Percentiles rank a stretch among this genome's conserved stretches.
Conservation (phyloP, 31 red algal genomes). For the Endocladia muricata region DNA sequence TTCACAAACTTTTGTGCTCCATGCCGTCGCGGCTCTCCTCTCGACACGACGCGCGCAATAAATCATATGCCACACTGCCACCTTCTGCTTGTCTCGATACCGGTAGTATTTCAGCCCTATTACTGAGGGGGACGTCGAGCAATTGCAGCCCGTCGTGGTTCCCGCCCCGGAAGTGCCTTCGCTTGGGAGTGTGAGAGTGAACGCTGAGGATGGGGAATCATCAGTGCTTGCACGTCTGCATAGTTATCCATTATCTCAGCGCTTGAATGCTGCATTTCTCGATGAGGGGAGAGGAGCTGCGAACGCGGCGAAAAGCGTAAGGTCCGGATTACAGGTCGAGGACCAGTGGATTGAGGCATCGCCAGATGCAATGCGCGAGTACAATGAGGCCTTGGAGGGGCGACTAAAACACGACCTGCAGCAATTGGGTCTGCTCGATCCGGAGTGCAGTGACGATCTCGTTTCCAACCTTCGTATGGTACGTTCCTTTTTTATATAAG, state of each 20-base stretch:
- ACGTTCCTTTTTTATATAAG: too few relatives aligned
- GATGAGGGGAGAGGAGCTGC: slow-evolving; percentile 41
- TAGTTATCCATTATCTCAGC: slow-evolving; percentile 19
- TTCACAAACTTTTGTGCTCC: too few relatives aligned
- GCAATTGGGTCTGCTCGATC: slow-evolving; percentile 40
- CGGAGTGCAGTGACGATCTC: slow-evolving; percentile 11
- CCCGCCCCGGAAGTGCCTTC: slow-evolving; percentile 5
- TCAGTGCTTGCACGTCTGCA: neutral
- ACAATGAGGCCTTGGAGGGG: slow-evolving; percentile 20
- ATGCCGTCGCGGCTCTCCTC: too few relatives aligned
- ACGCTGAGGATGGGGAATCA: neutral
- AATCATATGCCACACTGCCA: too few relatives aligned
- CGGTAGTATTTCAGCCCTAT: slow-evolving; percentile 33
- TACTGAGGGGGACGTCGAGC: slow-evolving; percentile 9
- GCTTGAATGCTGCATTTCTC: slow-evolving; percentile 35
- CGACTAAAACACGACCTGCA: slow-evolving; percentile 22
- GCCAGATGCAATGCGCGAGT: slow-evolving; percentile 19
- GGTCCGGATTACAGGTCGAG: slow-evolving; percentile 9
- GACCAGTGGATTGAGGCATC: slow-evolving; percentile 21
- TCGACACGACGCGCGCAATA: too few relatives aligned
- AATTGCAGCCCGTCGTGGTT: neutral
- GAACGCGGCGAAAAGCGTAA: slow-evolving; percentile 18
- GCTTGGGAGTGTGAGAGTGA: neutral
- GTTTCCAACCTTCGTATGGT: slow-evolving; percentile 36
- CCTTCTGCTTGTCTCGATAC: neutral